Percentiles rank a stretch among this genome's conserved stretches.
phyloP scores from a whole-genome alignment of 805 yeast genomes.

The Nakazawaea sp. region DNA sequence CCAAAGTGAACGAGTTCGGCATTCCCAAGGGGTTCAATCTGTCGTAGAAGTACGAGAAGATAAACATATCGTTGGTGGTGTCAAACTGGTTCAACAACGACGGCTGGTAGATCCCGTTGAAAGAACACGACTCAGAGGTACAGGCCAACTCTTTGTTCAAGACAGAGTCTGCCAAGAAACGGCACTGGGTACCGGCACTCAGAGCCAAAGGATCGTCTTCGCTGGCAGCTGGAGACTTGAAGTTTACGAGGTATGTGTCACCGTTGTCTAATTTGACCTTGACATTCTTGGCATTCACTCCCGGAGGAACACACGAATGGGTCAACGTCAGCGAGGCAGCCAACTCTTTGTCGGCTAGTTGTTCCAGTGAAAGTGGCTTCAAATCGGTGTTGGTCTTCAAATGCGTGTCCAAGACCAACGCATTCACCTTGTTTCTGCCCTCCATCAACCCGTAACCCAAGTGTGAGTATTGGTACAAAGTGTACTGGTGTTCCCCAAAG shows the following conservation, averaged over 20 bases:
- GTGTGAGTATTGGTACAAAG: slow-evolving; percentile 89
- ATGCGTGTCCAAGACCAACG: slow-evolving; percentile 49
- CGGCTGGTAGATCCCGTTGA: slow-evolving; percentile 97
- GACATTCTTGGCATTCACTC: slow-evolving; percentile 50
- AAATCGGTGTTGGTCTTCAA: slow-evolving; percentile 26
- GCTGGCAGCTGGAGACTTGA: slow-evolving; percentile 21
- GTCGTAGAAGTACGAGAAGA: slow-evolving; percentile 94
- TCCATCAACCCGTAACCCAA: slow-evolving; percentile 94
- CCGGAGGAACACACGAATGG: slow-evolving; percentile 90
- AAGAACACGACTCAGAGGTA: slow-evolving; percentile 76
- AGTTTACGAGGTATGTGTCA: slow-evolving; percentile 23
- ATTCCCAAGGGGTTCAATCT: slow-evolving; percentile 90
- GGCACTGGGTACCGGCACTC: slow-evolving; percentile 78
- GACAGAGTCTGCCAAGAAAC: slow-evolving; percentile 72
- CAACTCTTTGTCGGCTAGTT: slow-evolving; percentile 28
- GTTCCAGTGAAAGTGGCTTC: slow-evolving; percentile 21
- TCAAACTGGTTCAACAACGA: slow-evolving; percentile 75
- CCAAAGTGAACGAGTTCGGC: slow-evolving; percentile 83
- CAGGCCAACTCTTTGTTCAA: slow-evolving; percentile 82
- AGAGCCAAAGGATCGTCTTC: slow-evolving; percentile 22
- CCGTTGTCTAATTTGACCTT: slow-evolving; percentile 45
- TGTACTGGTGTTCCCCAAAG: slow-evolving; percentile 78
- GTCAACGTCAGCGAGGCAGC: slow-evolving; percentile 39
- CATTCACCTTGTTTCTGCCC: slow-evolving; percentile 80
- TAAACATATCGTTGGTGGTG: slow-evolving; percentile 67